Percentiles rank a stretch among this genome's conserved stretches.
These are phyloP conservation scores for Diaporthe destruens DNA, from an alignment of 2,329 filamentous ascomycete species.

Conservation along the genomic window DNA sequence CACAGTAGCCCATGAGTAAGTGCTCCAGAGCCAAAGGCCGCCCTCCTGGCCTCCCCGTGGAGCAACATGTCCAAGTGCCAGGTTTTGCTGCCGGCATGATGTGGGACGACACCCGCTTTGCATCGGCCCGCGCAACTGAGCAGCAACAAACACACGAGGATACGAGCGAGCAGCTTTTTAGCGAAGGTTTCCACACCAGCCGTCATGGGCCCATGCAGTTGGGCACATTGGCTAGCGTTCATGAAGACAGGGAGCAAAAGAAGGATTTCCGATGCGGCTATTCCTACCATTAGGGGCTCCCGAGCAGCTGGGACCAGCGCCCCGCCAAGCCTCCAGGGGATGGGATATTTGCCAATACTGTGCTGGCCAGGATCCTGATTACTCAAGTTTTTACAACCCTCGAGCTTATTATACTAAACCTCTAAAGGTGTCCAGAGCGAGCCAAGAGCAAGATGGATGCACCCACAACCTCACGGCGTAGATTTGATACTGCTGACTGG, in stretches of 20 bases:
- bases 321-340: background rate
- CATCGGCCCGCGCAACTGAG: constrained; percentile 25
- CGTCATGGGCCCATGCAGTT: background rate
- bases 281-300: constrained; percentile 36
- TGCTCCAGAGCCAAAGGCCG: background rate
- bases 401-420: constrained; percentile 17
- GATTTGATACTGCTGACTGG: no score
- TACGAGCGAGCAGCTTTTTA: background rate
- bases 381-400: background rate
- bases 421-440: constrained; percentile 30
- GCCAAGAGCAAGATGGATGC: no score
- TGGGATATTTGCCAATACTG: constrained; percentile 5
- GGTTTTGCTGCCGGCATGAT: constrained; percentile 8
- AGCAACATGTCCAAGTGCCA: background rate
- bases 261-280: constrained; percentile 24
- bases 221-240: constrained; percentile 14
- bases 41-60: background rate
- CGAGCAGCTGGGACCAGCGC: constrained; percentile 31
- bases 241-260: constrained; percentile 2
- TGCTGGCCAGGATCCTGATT: background rate
- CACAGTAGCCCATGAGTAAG: constrained; percentile 7
- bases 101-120: constrained; percentile 16
- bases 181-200: constrained; percentile 11
- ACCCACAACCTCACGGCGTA: no score
- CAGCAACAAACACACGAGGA: constrained; percentile 16